Evolutionary conservation across 345 rosid species (phyloP), one percentile per base, ranked within the genome.

Genomic region (Eutrema japonicum): DNA sequence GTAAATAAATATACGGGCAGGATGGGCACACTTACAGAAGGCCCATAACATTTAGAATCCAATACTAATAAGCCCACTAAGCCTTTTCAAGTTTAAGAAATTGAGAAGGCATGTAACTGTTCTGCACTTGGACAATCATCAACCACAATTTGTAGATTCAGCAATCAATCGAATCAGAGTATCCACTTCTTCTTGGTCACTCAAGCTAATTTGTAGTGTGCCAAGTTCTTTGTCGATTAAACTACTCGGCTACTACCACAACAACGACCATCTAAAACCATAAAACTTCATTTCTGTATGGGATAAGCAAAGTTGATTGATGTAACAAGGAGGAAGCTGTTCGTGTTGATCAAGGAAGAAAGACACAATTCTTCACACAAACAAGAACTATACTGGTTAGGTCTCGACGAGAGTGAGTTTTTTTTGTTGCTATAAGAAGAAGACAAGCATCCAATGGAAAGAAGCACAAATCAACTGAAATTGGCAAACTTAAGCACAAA

Each of bases 1-100:
- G 10, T 26, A 2, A 8, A 0, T 13, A 16, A 12, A 7, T 14
- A 55, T 38, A 38, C 8, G 8, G 8, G 4, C 11, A 46, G 26
- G 11, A 16, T 33, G 27, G 26, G 27, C 36, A 35, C 48, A 27
- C 6, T 26, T 37, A 58, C 4, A 1, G 0, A 8, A 26, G 59
- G 50, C 67, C 75, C 51, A 56, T 33, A 18, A 69, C 2, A 55
- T 56, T 33, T 55, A 43, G 6, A 54, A 2, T 3, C 13, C 12
- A 36, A 6, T 37, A 29, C 16, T n/a, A 10, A n/a, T 29, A 16
- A 71, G 67, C 75, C 75, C 68, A 30, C 18, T 8, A 43, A 54
- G 63, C 52, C 32, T 67, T 40, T 40, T 43, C 7, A 10, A 18
- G n/a, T n/a, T n/a, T n/a, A n/a, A 16, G 16, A 0, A 0, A 16